Evolutionary conservation across 768 basidiomycete genomes (phyloP).

Genomic region (Tylopilus balloui): DNA sequence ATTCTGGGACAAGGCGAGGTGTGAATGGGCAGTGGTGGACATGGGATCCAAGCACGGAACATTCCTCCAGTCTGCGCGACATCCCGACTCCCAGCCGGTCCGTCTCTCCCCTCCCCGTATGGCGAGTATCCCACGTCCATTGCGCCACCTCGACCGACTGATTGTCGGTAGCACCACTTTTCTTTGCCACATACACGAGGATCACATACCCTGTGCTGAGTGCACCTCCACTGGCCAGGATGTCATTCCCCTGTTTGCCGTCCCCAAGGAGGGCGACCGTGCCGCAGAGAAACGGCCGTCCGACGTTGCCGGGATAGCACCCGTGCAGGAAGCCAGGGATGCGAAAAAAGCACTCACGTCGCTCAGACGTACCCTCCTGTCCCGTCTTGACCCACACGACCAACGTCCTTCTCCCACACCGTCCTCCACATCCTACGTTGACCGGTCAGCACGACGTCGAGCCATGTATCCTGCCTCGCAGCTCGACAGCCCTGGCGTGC

Average conservation of each 20-base stretch:
- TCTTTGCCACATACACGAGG: slow-evolving; percentile 62
- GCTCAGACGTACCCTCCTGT: slow-evolving; percentile 62
- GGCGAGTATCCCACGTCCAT: slow-evolving; percentile 62
- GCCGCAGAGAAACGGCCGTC: slow-evolving; percentile 22
- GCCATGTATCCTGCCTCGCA: slow-evolving; percentile 50
- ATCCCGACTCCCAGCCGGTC: slow-evolving; percentile 27
- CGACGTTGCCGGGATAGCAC: slow-evolving; percentile 9
- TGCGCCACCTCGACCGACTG: slow-evolving; percentile 62
- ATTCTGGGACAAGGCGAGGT: slow-evolving; percentile 59
- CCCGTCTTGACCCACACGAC: slow-evolving; percentile 37
- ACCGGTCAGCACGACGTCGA: slow-evolving; percentile 69
- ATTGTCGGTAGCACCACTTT: slow-evolving; percentile 71
- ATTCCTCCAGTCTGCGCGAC: slow-evolving; percentile 40
- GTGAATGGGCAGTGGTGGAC: slow-evolving; percentile 73
- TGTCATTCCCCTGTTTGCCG: slow-evolving; percentile 54
- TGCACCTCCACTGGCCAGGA: slow-evolving; percentile 51
- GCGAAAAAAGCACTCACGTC: slow-evolving; percentile 62
- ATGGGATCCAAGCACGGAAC: slow-evolving; percentile 87
- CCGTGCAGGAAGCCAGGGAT: slow-evolving; percentile 35
- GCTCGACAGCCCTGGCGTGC: slow-evolving; percentile 50
- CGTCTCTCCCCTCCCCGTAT: slow-evolving; percentile 61
- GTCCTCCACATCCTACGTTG: slow-evolving; percentile 42
- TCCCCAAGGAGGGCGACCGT: slow-evolving; percentile 14
- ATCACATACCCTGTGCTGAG: slow-evolving; percentile 54
- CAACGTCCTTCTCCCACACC: slow-evolving; percentile 11